Evolutionary conservation across 192 early-diverging fungal species (phyloP), one percentile per base, ranked within the genome.

Genomic region (Coemansia sp.): DNA sequence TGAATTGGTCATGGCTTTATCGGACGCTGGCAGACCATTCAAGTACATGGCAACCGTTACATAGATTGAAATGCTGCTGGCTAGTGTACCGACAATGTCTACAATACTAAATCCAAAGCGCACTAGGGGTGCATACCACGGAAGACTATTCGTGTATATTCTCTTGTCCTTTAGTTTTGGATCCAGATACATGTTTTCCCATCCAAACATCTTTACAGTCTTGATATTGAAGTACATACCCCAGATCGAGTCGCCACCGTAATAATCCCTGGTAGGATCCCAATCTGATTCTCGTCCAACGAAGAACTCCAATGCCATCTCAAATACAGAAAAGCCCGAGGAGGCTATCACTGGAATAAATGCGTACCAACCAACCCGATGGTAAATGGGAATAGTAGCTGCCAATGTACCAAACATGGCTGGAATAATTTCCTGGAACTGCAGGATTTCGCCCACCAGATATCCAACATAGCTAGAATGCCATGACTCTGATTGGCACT

Each of bases 171-270:
- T 63, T 6, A 64, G 29, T 7, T 31, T 35, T 8, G 31, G 46
- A n/a, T 64, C 46, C 5, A 36, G 16, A 35, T 64, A 50, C 45
- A 48, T 64, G 1, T 27, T 8, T 36, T 64, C 63, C 63, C 63
- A 64, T 19, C 63, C 63, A 50, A 48, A 48, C 34, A 64, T 45
- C 31, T 64, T 64, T 13, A 64, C 44, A 19, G 44, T 44, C 33
- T 50, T 48, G 7, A 64, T 48, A 19, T 36, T 50, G 3, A 24
- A 45, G 27, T 46, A 64, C 9, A 64, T 37, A 35, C n/a, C 3
- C 4, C 14, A 21, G 14, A 63, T 24, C 16, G 45, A 19, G 19
- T 48, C 45, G 16, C 45, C 45, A 48, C 45, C 45, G 16, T 19
- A 4, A 16, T 48, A 48, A 21, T 48, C 17, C 45, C 45, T 48